Evolutionary conservation across 192 early-diverging fungal species (phyloP), one percentile per base, ranked within the genome.

Genomic region (Umbelopsis ramanniana): DNA sequence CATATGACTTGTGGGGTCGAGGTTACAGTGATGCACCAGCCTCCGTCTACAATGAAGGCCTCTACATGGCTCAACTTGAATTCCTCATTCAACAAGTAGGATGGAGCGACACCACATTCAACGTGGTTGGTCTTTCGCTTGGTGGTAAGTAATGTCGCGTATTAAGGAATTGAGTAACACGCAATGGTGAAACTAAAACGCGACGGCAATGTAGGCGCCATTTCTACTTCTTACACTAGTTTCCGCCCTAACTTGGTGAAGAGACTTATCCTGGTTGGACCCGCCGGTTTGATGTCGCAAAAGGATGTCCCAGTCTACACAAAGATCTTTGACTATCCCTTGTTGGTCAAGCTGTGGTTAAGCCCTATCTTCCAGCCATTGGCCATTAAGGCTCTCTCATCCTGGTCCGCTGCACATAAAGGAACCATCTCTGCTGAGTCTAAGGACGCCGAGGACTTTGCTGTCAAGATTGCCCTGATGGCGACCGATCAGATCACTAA

Each of bases 1-100:
- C 80, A 17, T 86, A 76, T 71, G 86, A 82, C 50, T 35, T 84
- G 35, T 83, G 84, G 78, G 86, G 86, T 6, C 43, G 84, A 29
- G 86, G 86, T 1, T 86, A 83, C 48, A 77, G 79, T 23, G 74
- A 76, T 14, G 68, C 82, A 0, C 86, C 86, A n/a, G 57, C 70
- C 15, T 66, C 67, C 0, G 12, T 53, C 6, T 87, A 79, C 55
- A 70, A 79, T 52, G 75, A 81, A n/a, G 47, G 60, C 0, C 67
- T 84, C 5, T 84, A 81, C 52, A 67, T 82, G 4, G 52, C 68
- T 17, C 86, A 87, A 57, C 55, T 86, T 14, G 73, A 72, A 17
- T 63, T 76, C 12, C 55, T 87, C 10, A 55, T 87, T 29, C 71
- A 84, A 19, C 69, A 85, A 40, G 74, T 87, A 0, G 84, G 79